Conservation (phyloP, 2,329 filamentous ascomycete genomes). For the Penicillium sclerotiorum region DNA sequence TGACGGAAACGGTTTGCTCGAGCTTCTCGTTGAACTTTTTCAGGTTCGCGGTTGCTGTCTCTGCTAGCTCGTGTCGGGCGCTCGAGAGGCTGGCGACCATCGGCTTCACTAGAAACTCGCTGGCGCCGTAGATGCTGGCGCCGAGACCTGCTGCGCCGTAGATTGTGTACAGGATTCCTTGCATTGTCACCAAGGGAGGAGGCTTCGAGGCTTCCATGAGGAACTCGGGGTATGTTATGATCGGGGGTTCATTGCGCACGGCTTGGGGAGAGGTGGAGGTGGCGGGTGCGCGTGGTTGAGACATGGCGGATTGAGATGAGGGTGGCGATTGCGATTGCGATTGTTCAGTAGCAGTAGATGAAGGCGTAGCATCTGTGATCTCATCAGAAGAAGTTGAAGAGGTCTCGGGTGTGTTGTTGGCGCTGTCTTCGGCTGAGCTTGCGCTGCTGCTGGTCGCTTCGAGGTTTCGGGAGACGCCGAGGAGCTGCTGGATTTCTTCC, state of each 20-base stretch:
- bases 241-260: conserved; percentile 56
- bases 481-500: conserved; percentile 68
- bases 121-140: conserved; percentile 60
- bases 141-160: conserved; percentile 60
- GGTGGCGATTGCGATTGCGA: conserved; percentile 2
- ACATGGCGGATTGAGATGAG: conserved; percentile 15
- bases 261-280: conserved; percentile 19
- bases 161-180: conserved; percentile 58
- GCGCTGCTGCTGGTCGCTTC: conserved; percentile 25
- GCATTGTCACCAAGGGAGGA: conserved; percentile 62
- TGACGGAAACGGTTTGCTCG: conserved; percentile 53
- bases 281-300: conserved; percentile 19
- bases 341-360: conserved; percentile 4
- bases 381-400: conserved; percentile 5
- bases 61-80: conserved; percentile 60
- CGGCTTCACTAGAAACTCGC: conserved; percentile 61
- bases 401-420: conserved; percentile 10
- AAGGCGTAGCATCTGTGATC: conserved; percentile 10
- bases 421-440: conserved; percentile 16
- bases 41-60: conserved; percentile 55
- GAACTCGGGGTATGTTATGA: conserved; percentile 70
- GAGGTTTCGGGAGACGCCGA: conserved; percentile 49
- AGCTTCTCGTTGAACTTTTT: conserved; percentile 60
- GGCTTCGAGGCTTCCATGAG: conserved; percentile 61
- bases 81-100: conserved; percentile 59